These are phyloP conservation scores for Fraxinus dipetala DNA, from an alignment of 305 asterid species.

Conservation along the genomic window DNA sequence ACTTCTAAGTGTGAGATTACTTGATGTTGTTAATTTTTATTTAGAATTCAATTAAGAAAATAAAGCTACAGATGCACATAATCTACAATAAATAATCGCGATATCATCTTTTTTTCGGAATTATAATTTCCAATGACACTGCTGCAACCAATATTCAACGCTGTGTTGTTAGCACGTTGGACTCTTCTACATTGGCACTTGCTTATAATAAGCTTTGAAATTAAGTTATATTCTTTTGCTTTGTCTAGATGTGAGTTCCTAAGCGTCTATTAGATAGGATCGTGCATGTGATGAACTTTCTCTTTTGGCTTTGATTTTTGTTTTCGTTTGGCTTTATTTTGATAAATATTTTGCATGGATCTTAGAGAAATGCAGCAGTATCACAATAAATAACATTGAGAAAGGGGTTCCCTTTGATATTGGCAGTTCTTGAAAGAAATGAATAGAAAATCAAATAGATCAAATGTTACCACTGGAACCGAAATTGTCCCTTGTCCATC, in stretches of 20 bases:
- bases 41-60: neutral
- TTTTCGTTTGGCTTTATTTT: neutral
- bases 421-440: constrained; percentile 21
- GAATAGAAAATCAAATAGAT: constrained; percentile 28
- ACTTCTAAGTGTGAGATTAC: neutral
- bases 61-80: neutral
- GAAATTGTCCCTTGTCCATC: constrained; percentile 2
- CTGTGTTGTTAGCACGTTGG: neutral
- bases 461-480: constrained; percentile 25
- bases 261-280: neutral
- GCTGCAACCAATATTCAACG: neutral
- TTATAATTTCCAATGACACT: neutral
- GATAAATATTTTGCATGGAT: neutral
- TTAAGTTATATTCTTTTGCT: neutral
- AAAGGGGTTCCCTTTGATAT: constrained; percentile 4
- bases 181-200: neutral
- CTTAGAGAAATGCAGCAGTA: neutral
- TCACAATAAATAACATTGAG: neutral
- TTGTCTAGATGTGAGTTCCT: neutral
- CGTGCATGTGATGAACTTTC: neutral
- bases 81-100: neutral
- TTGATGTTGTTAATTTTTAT: neutral
- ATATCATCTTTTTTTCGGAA: neutral
- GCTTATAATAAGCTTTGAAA: neutral
- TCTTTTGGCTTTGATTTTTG: neutral